Percentiles rank a stretch among this genome's conserved stretches.
These are phyloP conservation scores for Pyrenochaeta sp. DNA, from an alignment of 2,329 filamentous ascomycete genomes.

Conservation along the genomic window DNA sequence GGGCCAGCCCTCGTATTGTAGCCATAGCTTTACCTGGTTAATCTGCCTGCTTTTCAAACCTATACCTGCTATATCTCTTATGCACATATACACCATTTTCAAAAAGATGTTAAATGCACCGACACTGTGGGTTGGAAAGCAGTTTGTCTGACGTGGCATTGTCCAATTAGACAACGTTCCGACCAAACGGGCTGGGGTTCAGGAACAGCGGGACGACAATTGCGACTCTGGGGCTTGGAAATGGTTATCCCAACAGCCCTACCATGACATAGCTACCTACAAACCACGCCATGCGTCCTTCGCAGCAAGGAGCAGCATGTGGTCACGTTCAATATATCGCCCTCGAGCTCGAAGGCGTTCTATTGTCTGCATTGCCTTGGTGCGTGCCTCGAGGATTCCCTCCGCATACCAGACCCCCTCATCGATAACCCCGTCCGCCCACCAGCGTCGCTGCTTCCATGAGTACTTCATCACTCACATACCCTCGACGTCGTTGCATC, in stretches of 20 bases:
- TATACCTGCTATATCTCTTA: background rate
- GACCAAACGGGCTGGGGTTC: slow-evolving; percentile 19
- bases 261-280: slow-evolving; percentile 42
- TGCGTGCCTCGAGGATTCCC: slow-evolving; percentile 14
- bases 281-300: slow-evolving; percentile 45
- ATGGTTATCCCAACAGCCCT: slow-evolving; percentile 23
- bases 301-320: slow-evolving; percentile 48
- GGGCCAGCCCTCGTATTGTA: background rate
- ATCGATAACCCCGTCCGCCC: slow-evolving; percentile 21
- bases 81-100: background rate
- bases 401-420: slow-evolving; percentile 13
- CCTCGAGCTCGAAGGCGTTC: slow-evolving; percentile 35
- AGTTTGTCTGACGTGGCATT: background rate
- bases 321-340: slow-evolving; percentile 44
- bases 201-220: slow-evolving; percentile 30
- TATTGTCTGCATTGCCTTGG: slow-evolving; percentile 23
- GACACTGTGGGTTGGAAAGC: background rate
- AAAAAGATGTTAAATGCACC: background rate
- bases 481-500: slow-evolving; percentile 90
- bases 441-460: slow-evolving; percentile 69
- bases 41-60: background rate
- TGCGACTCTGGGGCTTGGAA: slow-evolving; percentile 27
- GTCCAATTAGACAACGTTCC: slow-evolving; percentile 27
- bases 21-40: background rate
- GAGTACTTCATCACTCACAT: slow-evolving; percentile 98